These are phyloP conservation scores for Phytopythium mirpurense DNA, from an alignment of 352 stramenopile genomes.

Conservation along the genomic window DNA sequence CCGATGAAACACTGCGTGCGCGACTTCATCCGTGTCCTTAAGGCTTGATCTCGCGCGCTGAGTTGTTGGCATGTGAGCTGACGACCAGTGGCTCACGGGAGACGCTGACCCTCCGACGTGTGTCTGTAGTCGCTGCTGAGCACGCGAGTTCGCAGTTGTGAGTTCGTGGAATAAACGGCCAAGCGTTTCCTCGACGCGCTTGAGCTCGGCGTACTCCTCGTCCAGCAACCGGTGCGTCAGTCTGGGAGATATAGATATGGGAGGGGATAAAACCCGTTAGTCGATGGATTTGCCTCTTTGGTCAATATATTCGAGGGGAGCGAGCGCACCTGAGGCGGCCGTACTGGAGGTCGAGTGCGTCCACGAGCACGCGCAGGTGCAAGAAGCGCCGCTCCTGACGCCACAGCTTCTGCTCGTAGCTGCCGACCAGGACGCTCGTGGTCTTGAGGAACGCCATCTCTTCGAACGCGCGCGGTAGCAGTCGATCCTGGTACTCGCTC, in stretches of 20 bases:
- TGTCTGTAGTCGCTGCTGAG: conserved; percentile 8
- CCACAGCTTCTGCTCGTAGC: conserved; percentile 46
- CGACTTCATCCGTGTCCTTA: conserved; percentile 4
- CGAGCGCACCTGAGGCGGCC: conserved; percentile 24
- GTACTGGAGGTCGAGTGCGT: conserved; percentile 32
- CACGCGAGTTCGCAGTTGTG: conserved; percentile 7
- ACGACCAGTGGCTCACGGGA: not conserved
- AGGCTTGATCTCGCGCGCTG: not conserved
- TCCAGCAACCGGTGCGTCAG: conserved; percentile 29
- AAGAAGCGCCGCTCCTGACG: conserved; percentile 36
- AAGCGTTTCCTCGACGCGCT: conserved; percentile 15
- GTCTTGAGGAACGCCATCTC: conserved; percentile 36
- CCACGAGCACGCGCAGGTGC: conserved; percentile 20
- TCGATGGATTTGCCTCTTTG: no score
- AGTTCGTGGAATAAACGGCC: conserved; percentile 7
- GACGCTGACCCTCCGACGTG: conserved; percentile 4
- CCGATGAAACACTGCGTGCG: not conserved
- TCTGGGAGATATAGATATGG: no score
- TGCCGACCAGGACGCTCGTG: conserved; percentile 30
- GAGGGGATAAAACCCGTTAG: no score
- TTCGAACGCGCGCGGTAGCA: conserved; percentile 16
- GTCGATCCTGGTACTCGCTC: conserved; percentile 13
- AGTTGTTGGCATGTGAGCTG: not conserved
- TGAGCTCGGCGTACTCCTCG: conserved; percentile 19
- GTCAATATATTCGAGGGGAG: not conserved